Conservation (phyloP, 768 basidiomycete genomes). For the Lactarius vividus region DNA sequence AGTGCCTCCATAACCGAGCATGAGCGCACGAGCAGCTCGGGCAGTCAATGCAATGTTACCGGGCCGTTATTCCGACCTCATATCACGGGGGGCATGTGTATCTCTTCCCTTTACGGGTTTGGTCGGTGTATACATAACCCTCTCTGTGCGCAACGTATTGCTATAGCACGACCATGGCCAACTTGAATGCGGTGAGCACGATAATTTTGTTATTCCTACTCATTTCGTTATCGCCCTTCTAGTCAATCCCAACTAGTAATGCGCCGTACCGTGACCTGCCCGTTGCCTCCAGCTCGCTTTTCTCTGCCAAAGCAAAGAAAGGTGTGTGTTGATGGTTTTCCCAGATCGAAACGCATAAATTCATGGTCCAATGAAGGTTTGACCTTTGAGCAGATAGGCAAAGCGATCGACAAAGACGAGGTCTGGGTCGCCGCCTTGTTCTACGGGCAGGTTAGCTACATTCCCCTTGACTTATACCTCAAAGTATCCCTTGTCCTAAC, state of each 20-base stretch:
- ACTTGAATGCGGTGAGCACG: conserved; percentile 4
- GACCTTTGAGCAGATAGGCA: conserved; percentile 67
- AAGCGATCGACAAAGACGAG: conserved; percentile 67
- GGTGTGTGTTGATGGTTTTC: conserved; percentile 1
- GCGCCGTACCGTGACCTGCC: not conserved
- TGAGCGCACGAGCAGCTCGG: too few species aligned
- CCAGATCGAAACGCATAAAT: conserved; percentile 67
- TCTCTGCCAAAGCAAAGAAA: not conserved
- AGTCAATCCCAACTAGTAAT: conserved; percentile 5
- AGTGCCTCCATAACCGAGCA: not conserved
- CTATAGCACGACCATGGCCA: conserved; percentile 7
- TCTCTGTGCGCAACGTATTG: not conserved
- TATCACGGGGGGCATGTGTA: not conserved
- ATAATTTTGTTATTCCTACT: too few species aligned
- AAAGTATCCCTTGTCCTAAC: not conserved
- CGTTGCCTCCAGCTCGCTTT: not conserved
- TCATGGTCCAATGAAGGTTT: conserved; percentile 41
- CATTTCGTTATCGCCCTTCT: not conserved
- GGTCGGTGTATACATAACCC: not conserved
- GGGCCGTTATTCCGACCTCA: not conserved
- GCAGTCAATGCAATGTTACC: not conserved
- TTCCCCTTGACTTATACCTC: not conserved
- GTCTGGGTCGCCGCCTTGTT: conserved; percentile 82
- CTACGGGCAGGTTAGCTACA: conserved; percentile 62
- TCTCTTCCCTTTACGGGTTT: not conserved